phyloP scores from a whole-genome alignment of 371 early-diverging fungal species.

The Syncephalastrum racemosum region DNA sequence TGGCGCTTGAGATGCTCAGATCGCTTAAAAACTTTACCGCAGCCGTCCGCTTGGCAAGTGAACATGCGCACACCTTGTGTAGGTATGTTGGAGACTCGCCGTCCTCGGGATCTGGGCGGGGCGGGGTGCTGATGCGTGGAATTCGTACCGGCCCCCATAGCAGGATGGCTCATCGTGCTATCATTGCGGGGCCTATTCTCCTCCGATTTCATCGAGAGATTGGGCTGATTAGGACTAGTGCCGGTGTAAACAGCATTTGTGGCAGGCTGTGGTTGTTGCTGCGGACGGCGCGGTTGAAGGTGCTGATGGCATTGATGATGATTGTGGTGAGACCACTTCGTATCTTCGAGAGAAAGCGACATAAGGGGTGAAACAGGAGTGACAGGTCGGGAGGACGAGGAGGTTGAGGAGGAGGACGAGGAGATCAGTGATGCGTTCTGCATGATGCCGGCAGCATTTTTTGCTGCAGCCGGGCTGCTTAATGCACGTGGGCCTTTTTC shows the following conservation, averaged over 20 bases:
- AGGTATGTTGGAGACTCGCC: conserved; percentile 55
- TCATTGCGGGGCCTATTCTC: no score
- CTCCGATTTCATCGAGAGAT: no score
- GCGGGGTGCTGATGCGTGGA: conserved; percentile 17
- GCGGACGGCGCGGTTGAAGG: background rate
- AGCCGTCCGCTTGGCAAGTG: conserved; percentile 53
- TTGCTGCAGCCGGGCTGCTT: conserved; percentile 10
- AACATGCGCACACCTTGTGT: conserved; percentile 46
- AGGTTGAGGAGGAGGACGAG: conserved; percentile 11
- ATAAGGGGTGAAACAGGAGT: conserved; percentile 16
- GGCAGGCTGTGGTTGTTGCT: background rate
- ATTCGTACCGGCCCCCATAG: no score
- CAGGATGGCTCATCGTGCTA: no score
- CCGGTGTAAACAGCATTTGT: no score
- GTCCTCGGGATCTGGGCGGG: conserved; percentile 51
- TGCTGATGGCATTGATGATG: background rate
- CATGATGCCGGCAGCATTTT: background rate
- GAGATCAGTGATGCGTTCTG: conserved; percentile 13
- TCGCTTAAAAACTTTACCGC: conserved; percentile 63
- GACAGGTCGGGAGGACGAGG: conserved; percentile 12
- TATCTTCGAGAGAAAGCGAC: background rate
- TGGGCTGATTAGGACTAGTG: no score
- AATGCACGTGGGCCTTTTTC: conserved; percentile 9
- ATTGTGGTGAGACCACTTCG: background rate
- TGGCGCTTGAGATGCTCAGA: conserved; percentile 70